Evolutionary conservation across 2,329 filamentous ascomycete genomes (phyloP).

Genomic region (Aspergillus calidoustus): DNA sequence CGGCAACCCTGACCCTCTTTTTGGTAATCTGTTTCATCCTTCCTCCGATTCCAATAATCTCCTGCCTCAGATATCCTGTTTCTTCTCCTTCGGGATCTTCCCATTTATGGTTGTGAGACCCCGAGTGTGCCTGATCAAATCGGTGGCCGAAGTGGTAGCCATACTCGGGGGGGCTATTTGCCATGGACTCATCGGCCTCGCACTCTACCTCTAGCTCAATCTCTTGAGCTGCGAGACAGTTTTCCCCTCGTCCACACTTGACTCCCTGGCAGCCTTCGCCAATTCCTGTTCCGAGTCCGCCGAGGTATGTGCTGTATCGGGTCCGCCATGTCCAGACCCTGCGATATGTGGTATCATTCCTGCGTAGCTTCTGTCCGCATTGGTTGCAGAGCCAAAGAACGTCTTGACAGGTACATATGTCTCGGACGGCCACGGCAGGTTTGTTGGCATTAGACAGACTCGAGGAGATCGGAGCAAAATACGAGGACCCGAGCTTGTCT

Average conservation of each 20-base stretch:
- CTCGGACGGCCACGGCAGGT: conserved; percentile 53
- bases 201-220: conserved; percentile 86
- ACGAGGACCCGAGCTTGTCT: conserved; percentile 25
- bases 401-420: conserved; percentile 61
- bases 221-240: conserved; percentile 75
- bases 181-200: conserved; percentile 68
- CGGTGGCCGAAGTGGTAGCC: conserved; percentile 28
- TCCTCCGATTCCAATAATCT: conserved; percentile 89
- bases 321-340: conserved; percentile 88
- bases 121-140: conserved; percentile 17
- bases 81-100: conserved; percentile 44
- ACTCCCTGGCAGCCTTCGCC: conserved; percentile 88
- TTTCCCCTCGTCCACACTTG: conserved; percentile 77
- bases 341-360: conserved; percentile 62
- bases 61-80: conserved; percentile 80
- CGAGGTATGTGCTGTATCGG: conserved; percentile 76
- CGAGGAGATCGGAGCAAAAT: conserved; percentile 34
- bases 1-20: conserved; percentile 78
- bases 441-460: conserved; percentile 43
- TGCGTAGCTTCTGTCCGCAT: conserved; percentile 72
- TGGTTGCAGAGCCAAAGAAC: conserved; percentile 82
- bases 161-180: conserved; percentile 38
- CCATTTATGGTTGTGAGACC: conserved; percentile 23
- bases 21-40: conserved; percentile 87
- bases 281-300: conserved; percentile 83